Conservation (phyloP, 257 asterid genomes). For the Lavandula angustifolia region DNA sequence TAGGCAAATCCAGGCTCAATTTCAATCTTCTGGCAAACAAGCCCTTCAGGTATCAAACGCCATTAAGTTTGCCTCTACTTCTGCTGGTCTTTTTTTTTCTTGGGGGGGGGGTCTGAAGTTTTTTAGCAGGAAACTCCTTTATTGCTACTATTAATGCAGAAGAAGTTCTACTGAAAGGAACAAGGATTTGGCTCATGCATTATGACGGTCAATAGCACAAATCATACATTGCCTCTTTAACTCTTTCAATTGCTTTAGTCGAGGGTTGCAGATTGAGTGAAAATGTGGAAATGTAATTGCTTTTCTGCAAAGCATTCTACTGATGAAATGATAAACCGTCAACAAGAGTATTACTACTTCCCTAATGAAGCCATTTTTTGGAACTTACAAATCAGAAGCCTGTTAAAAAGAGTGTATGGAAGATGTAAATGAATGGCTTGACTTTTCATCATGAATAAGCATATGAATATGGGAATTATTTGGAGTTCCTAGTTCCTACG, state of each 20-base stretch:
- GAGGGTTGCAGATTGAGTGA: not conserved
- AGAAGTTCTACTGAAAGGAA: not conserved
- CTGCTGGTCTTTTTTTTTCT: not conserved
- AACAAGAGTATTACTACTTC: not conserved
- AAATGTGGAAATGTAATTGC: not conserved
- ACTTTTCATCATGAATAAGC: not conserved
- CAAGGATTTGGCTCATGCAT: not conserved
- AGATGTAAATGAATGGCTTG: not conserved
- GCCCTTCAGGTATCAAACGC: conserved; percentile 76
- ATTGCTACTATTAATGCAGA: not conserved
- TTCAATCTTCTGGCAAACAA: conserved; percentile 96
- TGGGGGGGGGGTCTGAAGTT: not conserved
- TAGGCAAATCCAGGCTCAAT: conserved; percentile 84
- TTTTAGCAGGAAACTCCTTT: not conserved
- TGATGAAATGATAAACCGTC: not conserved
- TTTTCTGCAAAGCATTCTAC: not conserved
- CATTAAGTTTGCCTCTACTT: not conserved
- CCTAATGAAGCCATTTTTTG: conserved; percentile 5
- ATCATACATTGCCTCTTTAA: not conserved
- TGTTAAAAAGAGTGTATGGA: not conserved
- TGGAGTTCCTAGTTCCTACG: conserved; percentile 16
- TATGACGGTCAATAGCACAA: not conserved
- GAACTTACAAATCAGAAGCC: not conserved
- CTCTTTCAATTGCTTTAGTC: not conserved
- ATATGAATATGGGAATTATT: not conserved